Conservation (phyloP, 805 yeast genomes). For the Ogataea trehalophila region DNA sequence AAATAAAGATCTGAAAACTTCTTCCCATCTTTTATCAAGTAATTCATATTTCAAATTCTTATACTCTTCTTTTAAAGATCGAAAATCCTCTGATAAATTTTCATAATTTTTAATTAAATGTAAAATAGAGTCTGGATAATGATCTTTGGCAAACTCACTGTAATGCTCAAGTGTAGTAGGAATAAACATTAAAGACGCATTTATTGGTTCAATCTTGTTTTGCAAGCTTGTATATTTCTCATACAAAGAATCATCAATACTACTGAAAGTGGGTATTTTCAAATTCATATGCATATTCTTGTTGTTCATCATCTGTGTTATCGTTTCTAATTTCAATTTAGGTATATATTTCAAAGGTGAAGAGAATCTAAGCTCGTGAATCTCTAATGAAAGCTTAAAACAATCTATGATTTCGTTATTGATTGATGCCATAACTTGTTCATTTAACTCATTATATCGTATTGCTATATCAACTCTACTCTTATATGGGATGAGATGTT, state of each 20-base stretch:
- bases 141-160: slow-evolving; percentile 25
- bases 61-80: slow-evolving; percentile 37
- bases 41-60: slow-evolving; percentile 38
- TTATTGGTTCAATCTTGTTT: slow-evolving; percentile 43
- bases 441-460: slow-evolving; percentile 41
- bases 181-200: slow-evolving; percentile 46
- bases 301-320: slow-evolving; percentile 6
- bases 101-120: slow-evolving; percentile 36
- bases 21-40: slow-evolving; percentile 53
- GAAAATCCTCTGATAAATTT: slow-evolving; percentile 35
- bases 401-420: slow-evolving; percentile 35
- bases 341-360: slow-evolving; percentile 36
- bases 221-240: slow-evolving; percentile 38
- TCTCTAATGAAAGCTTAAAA: slow-evolving; percentile 31
- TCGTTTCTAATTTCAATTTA: slow-evolving; percentile 9
- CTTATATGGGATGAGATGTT: slow-evolving; percentile 26
- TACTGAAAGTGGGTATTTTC: slow-evolving; percentile 36
- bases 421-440: slow-evolving; percentile 38
- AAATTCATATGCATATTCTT: slow-evolving; percentile 10
- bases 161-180: slow-evolving; percentile 47
- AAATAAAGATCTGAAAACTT: slow-evolving; percentile 44
- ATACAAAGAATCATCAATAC: slow-evolving; percentile 36
- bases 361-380: slow-evolving; percentile 34
- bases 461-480: slow-evolving; percentile 34
- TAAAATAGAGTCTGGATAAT: slow-evolving; percentile 29